Evolutionary conservation across 2,329 filamentous ascomycete genomes (phyloP).

Genomic region (Shiraia bambusicola): DNA sequence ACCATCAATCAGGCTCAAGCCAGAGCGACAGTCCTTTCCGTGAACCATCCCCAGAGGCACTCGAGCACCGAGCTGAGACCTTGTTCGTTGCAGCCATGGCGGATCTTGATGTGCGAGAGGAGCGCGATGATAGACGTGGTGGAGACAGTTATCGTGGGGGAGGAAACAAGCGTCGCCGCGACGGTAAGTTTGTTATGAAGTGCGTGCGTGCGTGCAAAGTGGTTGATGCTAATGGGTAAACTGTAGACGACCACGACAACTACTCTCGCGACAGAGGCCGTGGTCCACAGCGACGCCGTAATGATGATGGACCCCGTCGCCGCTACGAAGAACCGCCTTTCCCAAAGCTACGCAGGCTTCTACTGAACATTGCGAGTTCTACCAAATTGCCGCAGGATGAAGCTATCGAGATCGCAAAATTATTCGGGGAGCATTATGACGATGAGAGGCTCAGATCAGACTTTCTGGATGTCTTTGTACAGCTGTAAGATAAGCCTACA

Average conservation of each 20-base stretch:
- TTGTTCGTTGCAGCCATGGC: conserved; percentile 26
- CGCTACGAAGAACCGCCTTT: conserved; percentile 40
- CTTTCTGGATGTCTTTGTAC: conserved; percentile 72
- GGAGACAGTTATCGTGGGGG: conserved; percentile 28
- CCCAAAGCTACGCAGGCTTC: conserved; percentile 36
- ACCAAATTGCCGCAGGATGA: conserved; percentile 42
- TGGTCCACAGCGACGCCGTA: conserved; percentile 34
- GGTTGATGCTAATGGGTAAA: conserved; percentile 6
- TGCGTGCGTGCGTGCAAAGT: no score
- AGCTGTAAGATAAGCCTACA: conserved; percentile 58
- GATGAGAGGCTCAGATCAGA: conserved; percentile 74
- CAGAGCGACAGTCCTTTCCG: conserved; percentile 5
- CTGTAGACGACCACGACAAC: conserved; percentile 32
- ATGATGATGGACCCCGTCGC: conserved; percentile 32
- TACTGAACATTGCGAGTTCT: conserved; percentile 43
- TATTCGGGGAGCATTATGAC: conserved; percentile 72
- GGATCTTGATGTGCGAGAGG: conserved; percentile 33
- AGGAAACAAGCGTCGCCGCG: conserved; percentile 36
- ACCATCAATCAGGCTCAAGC: conserved; percentile 6
- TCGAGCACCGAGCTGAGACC: conserved; percentile 14
- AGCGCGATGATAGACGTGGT: conserved; percentile 33
- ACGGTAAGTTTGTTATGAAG: conserved; percentile 24
- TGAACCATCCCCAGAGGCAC: conserved; percentile 10
- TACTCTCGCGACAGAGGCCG: conserved; percentile 32
- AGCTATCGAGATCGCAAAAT: conserved; percentile 52